Conservation (phyloP, 441 rosid species). For the Codiaeum variegatum region DNA sequence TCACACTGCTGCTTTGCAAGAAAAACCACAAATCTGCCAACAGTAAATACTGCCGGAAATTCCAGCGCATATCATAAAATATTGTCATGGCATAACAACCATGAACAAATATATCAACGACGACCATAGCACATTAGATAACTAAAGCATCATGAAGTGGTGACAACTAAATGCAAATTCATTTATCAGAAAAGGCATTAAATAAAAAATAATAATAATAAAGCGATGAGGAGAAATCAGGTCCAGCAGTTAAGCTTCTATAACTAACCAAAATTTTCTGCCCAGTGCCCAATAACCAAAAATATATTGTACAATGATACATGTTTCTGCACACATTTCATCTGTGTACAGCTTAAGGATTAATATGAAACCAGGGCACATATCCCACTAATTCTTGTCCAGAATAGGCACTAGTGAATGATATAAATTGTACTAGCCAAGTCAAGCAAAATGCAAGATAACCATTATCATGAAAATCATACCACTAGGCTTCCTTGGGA, state of each 20-base stretch:
- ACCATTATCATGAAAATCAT: conserved; percentile 12
- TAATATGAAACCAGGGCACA: neutral
- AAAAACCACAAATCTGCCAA: neutral
- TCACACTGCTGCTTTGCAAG: neutral
- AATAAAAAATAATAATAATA: neutral
- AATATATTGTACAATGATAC: neutral
- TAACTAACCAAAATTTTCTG: neutral
- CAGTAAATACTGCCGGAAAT: neutral
- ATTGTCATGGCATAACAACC: neutral
- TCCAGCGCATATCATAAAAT: neutral
- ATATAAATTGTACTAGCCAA: neutral
- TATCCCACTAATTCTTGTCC: neutral
- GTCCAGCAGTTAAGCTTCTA: neutral
- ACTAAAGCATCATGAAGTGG: neutral
- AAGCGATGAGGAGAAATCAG: neutral
- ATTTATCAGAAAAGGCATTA: neutral
- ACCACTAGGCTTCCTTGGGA: conserved; percentile 28
- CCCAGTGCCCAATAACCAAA: neutral
- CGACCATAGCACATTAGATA: neutral
- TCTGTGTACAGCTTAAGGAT: neutral
- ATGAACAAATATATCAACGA: neutral
- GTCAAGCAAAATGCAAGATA: neutral
- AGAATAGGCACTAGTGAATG: neutral
- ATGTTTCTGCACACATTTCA: neutral
- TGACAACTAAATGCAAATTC: neutral